These are phyloP conservation scores for Croton setiger DNA, from an alignment of 441 rosid genomes.

Conservation along the genomic window DNA sequence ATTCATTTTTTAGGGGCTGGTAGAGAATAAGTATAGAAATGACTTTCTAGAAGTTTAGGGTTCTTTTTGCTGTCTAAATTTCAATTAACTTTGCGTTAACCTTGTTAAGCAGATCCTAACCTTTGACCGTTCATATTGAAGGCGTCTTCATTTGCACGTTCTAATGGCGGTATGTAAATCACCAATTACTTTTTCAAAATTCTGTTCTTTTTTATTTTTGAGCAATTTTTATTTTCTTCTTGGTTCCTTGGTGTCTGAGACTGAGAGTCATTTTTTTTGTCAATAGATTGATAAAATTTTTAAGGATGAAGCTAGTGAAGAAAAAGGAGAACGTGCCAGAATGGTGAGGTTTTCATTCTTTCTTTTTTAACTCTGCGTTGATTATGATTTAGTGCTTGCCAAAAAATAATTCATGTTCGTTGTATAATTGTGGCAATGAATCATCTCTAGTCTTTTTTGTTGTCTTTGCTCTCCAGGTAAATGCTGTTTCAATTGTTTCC, in stretches of 20 bases:
- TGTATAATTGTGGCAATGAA: background rate
- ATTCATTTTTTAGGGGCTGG: background rate
- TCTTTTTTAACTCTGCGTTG: background rate
- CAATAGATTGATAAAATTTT: conserved; percentile 63
- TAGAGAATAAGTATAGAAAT: background rate
- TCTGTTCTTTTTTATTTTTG: background rate
- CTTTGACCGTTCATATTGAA: conserved; percentile 3
- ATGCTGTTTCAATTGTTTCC: background rate
- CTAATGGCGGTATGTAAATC: conserved; percentile 40
- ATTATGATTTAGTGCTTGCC: background rate
- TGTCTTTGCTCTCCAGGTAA: background rate
- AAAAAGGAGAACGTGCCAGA: conserved; percentile 96
- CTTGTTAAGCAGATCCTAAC: conserved; percentile 21
- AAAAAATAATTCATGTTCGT: background rate
- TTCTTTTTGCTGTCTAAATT: background rate
- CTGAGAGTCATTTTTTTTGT: background rate
- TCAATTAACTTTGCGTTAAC: background rate
- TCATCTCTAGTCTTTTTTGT: background rate
- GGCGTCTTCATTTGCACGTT: conserved; percentile 4
- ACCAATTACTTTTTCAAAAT: background rate
- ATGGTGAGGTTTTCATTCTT: conserved; percentile 49
- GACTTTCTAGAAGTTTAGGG: too few relatives aligned
- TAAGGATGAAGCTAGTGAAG: conserved; percentile 94
- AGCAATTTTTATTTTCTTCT: background rate
- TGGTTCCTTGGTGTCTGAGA: conserved; percentile 14